Conservation (phyloP, 177 flowering plant genomes). For the Vitis hybrid region DNA sequence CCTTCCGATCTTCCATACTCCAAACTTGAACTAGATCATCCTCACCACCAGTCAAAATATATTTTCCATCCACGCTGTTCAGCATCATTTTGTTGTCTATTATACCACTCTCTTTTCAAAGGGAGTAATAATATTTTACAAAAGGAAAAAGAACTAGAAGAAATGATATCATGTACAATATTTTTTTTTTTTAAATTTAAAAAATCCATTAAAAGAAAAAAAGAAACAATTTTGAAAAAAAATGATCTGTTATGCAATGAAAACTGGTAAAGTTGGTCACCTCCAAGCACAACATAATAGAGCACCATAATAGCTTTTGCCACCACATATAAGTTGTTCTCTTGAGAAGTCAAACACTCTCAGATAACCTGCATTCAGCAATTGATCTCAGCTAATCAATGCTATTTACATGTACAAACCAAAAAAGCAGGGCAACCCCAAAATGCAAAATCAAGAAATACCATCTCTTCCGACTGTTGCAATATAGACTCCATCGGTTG, state of each 20-base stretch:
- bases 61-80: slow-evolving; percentile 88
- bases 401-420: slow-evolving; percentile 5
- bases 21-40: slow-evolving; percentile 99
- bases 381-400: slow-evolving; percentile 4
- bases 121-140: not conserved
- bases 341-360: slow-evolving; percentile 89
- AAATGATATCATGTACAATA: not conserved
- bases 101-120: not conserved
- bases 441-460: slow-evolving; percentile 27
- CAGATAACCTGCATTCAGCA: slow-evolving; percentile 68
- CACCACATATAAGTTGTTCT: slow-evolving; percentile 89
- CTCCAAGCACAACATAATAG: slow-evolving; percentile 97
- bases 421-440: not conserved
- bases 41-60: slow-evolving; percentile 95
- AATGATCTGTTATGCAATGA: not conserved
- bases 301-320: slow-evolving; percentile 98
- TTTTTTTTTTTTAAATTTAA: not conserved
- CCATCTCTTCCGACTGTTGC: slow-evolving; percentile 99
- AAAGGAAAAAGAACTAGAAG: not conserved
- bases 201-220: not conserved
- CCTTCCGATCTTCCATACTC: slow-evolving; percentile 97
- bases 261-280: slow-evolving; percentile 30
- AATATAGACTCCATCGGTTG: slow-evolving; percentile 73
- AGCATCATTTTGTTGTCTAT: slow-evolving; percentile 22
- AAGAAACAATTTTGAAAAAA: not conserved